Base-by-base conservation (phyloP, 2,329 filamentous ascomycete genomes). In the Verticillium alfalfae region DNA sequence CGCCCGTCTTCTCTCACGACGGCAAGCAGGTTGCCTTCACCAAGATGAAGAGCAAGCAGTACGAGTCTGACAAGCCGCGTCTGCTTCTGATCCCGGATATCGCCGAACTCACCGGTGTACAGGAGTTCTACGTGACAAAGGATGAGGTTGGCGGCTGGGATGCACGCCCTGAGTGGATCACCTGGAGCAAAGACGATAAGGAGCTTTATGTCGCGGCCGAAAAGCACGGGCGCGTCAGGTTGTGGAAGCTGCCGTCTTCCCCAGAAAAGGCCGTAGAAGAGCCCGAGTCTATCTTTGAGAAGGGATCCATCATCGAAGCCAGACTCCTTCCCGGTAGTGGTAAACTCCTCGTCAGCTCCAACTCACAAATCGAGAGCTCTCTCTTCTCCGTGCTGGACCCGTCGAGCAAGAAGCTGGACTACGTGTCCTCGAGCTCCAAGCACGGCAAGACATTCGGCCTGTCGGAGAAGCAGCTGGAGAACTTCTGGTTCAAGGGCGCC, bases 51-150 rank as follows among this genome's bases (percentile, higher is more conserved):
- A 83, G 83, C 61, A 81, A 85, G 59, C 86, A 89, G 63, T 96
- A 97, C 71, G 93, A 97, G 74, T 85, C 89, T 16, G 92, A 97
- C 76, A 90, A 90, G 72, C 83, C 88, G 55, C 83, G 87, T 55
- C 77, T 92, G 4, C 76, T 93, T 64, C 75, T 92, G 2, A 73
- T 91, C 7, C 82, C 85, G 1, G 82, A 91, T 67, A 77, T 91
- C 57, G 73, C 72, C 15, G 81, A 87, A 63, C 75, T 87, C 10
- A 78, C 77, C 63, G 82, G 83, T 62, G 82, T 87, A 13, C 79
- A 86, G 64, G 85, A 88, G 67, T 87, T 88, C 63, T 89, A 85
- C 68, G 76, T 82, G 62, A 85, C 85, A 0, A 73, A 81, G 3
- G 85, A 90, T 66, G 86, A 84, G n/a, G 80, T 84, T 63, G 88